A percentile compares a stretch with the other conserved stretches of the same genome.
These are phyloP conservation scores for Wickerhamia fluorescens DNA, from an alignment of 805 yeast genomes.

Conservation along the genomic window DNA sequence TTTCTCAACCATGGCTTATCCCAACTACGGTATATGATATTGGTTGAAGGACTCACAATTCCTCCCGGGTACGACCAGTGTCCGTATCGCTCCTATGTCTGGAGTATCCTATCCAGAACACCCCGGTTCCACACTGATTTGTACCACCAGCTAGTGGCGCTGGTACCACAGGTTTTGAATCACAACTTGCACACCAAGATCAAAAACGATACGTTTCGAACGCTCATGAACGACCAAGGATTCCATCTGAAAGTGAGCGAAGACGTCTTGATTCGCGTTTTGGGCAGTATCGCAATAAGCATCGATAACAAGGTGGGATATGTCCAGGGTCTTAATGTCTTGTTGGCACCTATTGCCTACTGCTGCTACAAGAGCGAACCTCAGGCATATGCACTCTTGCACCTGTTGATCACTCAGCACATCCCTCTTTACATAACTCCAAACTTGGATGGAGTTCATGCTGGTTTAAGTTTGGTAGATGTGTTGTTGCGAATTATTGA, in stretches of 20 bases:
- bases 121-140: conserved; percentile 49
- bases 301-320: conserved; percentile 37
- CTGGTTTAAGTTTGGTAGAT: conserved; percentile 71
- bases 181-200: conserved; percentile 61
- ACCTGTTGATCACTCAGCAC: conserved; percentile 50
- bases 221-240: conserved; percentile 63
- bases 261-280: conserved; percentile 55
- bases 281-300: conserved; percentile 63
- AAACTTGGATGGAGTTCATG: conserved; percentile 73
- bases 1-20: conserved; percentile 43
- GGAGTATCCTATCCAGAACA: conserved; percentile 70
- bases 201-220: conserved; percentile 78
- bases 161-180: conserved; percentile 40
- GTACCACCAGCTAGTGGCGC: conserved; percentile 44
- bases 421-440: conserved; percentile 78
- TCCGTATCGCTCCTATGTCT: conserved; percentile 66
- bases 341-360: conserved; percentile 77
- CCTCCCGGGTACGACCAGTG: conserved; percentile 47
- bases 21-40: conserved; percentile 39
- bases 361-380: conserved; percentile 70
- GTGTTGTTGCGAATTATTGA: conserved; percentile 64
- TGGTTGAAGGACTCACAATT: conserved; percentile 33
- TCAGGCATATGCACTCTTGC: conserved; percentile 71
- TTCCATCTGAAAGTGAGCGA: conserved; percentile 68
- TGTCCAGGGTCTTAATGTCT: conserved; percentile 90